Evolutionary conservation across 208 protist genomes (phyloP), one percentile per base, ranked within the genome.

Genomic region (Herpetomonas muscarum): DNA sequence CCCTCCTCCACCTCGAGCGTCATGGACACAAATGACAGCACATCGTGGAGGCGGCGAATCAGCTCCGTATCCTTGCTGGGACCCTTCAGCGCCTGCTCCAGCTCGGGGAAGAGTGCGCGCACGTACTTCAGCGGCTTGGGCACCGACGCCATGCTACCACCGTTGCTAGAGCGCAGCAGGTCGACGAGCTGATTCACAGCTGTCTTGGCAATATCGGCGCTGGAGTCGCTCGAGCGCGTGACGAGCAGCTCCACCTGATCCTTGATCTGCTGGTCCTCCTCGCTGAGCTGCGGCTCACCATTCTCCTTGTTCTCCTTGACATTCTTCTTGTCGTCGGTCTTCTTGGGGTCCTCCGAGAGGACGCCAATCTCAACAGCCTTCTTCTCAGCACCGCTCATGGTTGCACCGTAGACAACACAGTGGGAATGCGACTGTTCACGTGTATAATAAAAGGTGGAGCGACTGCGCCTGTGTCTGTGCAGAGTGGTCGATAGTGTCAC

Each of bases 101-200:
- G 68, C 9, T 85, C 66, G 3, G 77, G 68, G 67, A 97, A 99
- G 64, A 99, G 93, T 6, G 85, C 64, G 13, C 97, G 87, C 7
- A 99, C 76, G 68, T 99, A 99, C 78, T 99, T 99, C 64, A 99
- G 87, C 24, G 99, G 98, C 72, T 99, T 99, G 31, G 99, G 98
- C 30, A 99, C 96, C 3, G 98, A 98, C 0, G 98, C 99, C 72
- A 99, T 98, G 39, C 97, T 98, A 3, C 91, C 91, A 12, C 91
- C 89, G 37, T 97, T 99, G 45, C 90, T 79, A n/a, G 87, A 92
- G 42, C 87, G 87, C 46, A 99, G 94, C 61, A 98, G 79, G 15
- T 85, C 88, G 21, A 84, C 82, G 21, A 99, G 73, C 39, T 86
- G 79, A 32, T 96, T 77, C 30, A 99, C 70, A 0, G 97, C 97